Base-by-base conservation (phyloP, 176 grass and related monocot species). In the Rhipidocladum racemiflorum region DNA sequence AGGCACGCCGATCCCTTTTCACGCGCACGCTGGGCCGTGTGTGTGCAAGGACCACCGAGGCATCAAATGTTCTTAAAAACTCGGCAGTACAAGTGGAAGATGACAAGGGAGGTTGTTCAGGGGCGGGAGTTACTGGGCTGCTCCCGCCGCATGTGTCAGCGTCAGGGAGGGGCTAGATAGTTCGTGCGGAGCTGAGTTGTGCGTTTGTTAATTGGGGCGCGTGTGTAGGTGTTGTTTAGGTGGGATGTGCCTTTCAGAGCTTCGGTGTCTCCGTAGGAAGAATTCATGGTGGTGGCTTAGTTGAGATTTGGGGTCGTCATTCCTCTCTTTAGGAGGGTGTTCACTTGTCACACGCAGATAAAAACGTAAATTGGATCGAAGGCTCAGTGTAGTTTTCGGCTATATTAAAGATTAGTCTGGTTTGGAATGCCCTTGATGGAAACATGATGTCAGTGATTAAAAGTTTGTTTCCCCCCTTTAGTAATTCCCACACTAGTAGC, bases 191-290 rank as follows among this genome's bases (percentile, higher is more conserved):
- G 32, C 72, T 75, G 21, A 39, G 32, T 35, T 70, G 16, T 75
- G 30, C 25, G 17, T 35, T 72, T 62, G 1, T 70, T 39, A 69
- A 42, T 61, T 20, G 45, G 36, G 21, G 34, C 2, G 21, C 2
- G 34, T 25, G 44, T 72, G 73, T 88, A 56, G 27, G 29, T 79
- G 81, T 30, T 74, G 81, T 79, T 84, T 84, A 74, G 81, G 68
- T 88, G 51, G 68, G 61, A 60, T 61, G 40, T 61, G 39, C 21
- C 81, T 84, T 78, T 80, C 34, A 1, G 16, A 84, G 81, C 34
- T 73, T 80, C 7, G 21, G n/a, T 56, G 54, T 56, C 38, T 45
- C 1, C 3, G 18, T 32, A 66, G 68, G 71, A 59, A 80, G 7
- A 66, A 61, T 80, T 65, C 74, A 83, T 72, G 36, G 29, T 75